Evolutionary conservation across 371 early-diverging fungal species (phyloP), one percentile per base, ranked within the genome.

Genomic region (Rhizopus delemar): DNA sequence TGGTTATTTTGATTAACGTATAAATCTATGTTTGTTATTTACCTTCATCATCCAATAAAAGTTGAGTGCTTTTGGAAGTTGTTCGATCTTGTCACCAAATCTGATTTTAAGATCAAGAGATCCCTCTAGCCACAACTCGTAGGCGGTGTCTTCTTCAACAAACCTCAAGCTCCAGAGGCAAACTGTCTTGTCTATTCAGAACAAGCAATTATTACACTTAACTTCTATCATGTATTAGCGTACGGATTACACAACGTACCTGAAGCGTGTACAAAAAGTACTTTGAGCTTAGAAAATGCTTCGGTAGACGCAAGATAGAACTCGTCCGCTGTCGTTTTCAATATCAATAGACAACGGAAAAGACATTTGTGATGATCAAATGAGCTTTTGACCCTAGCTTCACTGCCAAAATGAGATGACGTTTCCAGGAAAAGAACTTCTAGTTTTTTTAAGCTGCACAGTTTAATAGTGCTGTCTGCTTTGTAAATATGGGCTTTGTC

Each of bases 231-330:
- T 53, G 36, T 56, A 34, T 34, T 46, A 34, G 22, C 41, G n/a
- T n/a, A n/a, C n/a, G n/a, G n/a, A n/a, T n/a, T n/a, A n/a, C n/a
- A 39, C 31, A 22, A 31, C 32, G 28, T 56, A 56, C 46, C 56
- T 43, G 46, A 5, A 56, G 56, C 56, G 28, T 56, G 35, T 34
- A 56, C 46, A 33, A 56, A 56, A 56, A 56, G 22, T n/a, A 34
- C 28, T 46, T 56, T 56, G 35, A 56, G 8, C 7, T 46, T 56
- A 3, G 35, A 45, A 45, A 56, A 56, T 13, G 16, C 22, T 15
- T 46, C 32, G 5, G 34, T 33, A 9, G 46, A 31, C 7, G 4
- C 35, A 9, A 56, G 35, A 46, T 46, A 46, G 35, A 56, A 56
- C 31, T 56, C 56, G 35, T 56, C 35, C 4, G 36, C 46, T 15